These are phyloP conservation scores for Xylaria multiplex DNA, from an alignment of 2,329 filamentous ascomycete genomes.

Conservation along the genomic window DNA sequence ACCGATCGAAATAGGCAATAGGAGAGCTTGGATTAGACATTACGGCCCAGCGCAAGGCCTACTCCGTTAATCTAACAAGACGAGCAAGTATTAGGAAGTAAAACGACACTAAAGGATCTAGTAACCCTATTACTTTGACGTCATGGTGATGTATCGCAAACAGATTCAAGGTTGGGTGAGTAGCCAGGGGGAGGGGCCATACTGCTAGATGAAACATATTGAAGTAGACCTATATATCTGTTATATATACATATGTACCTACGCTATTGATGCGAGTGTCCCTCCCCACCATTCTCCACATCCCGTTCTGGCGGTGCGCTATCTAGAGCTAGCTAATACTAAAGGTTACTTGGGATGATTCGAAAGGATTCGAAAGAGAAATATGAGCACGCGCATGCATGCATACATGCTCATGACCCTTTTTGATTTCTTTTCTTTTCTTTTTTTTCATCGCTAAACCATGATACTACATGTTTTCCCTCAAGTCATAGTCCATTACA, in stretches of 20 bases:
- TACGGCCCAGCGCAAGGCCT: neutral
- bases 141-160: neutral
- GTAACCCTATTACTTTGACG: neutral
- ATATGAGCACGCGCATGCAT: no score
- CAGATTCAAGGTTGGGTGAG: neutral
- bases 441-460: no score
- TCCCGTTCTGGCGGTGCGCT: neutral
- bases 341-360: no score
- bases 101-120: neutral
- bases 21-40: slow-evolving; percentile 1
- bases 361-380: no score
- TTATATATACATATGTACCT: no score
- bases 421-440: no score
- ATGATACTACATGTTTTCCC: no score
- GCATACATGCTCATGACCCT: no score
- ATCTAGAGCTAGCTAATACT: neutral
- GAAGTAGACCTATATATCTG: no score
- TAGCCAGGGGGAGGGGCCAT: no score
- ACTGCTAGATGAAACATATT: no score
- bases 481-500: no score
- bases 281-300: neutral
- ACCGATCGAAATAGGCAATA: slow-evolving; percentile 19
- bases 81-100: neutral
- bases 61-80: neutral
- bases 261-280: neutral